These are phyloP conservation scores for Coemansia sp. DNA, from an alignment of 192 early-diverging fungal genomes.

Conservation along the genomic window DNA sequence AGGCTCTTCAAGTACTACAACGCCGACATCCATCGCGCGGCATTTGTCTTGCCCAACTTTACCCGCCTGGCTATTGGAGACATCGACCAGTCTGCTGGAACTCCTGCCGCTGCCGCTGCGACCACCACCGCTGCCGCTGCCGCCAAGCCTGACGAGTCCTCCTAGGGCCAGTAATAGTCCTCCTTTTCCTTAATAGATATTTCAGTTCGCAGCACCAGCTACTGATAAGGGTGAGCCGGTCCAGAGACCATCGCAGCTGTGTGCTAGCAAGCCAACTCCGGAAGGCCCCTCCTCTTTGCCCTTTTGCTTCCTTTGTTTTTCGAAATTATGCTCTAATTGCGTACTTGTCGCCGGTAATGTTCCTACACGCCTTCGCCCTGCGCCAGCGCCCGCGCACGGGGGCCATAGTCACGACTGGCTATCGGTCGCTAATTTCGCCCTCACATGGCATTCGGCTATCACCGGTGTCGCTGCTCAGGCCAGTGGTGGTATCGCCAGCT, in stretches of 20 bases:
- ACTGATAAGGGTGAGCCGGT: not conserved
- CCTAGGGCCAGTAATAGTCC: not conserved
- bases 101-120: not conserved
- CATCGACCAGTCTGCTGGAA: not conserved
- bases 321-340: not conserved
- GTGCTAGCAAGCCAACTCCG: not conserved
- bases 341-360: not conserved
- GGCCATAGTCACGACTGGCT: not conserved
- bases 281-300: not conserved
- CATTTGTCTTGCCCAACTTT: constrained; percentile 93
- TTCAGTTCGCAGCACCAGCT: not conserved
- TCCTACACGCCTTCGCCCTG: not conserved
- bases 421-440: not conserved
- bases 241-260: not conserved
- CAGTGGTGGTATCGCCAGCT: not conserved
- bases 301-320: not conserved
- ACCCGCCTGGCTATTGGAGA: constrained; percentile 55
- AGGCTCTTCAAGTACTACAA: constrained; percentile 92
- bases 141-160: constrained; percentile 5
- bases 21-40: constrained; percentile 84
- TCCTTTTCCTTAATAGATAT: not conserved
- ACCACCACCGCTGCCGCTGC: not conserved
- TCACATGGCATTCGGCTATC: not conserved
- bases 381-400: not conserved
- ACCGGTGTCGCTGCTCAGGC: not conserved